Base-by-base conservation (phyloP, 768 basidiomycete species). In the Trametes maxima region DNA sequence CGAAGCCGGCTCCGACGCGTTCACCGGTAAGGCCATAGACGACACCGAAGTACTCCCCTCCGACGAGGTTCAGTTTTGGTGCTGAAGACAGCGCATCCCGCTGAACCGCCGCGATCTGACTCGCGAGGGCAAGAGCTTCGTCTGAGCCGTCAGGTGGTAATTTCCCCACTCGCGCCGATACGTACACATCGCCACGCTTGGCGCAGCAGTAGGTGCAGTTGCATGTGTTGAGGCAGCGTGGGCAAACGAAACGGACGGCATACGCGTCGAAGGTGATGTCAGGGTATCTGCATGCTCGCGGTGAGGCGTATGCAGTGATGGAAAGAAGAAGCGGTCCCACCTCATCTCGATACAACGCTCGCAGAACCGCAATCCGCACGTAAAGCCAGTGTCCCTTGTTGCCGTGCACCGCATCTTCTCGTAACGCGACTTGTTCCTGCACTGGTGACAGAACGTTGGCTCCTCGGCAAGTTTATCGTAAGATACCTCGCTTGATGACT, bases 181-280 rank as follows among this genome's bases (percentile, higher is more conserved):
- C 57, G 59, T 82, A 84, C 12, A 68, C 63, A 52, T 82, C 84
- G 5, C 83, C 82, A 5, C 84, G 76, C 59, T 63, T 75, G 25
- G 69, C 62, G 14, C 78, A 73, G 64, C 84, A 85, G 0, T 5
- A 0, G 12, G 80, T 79, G 67, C 85, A 86, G 46, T 79, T 82
- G 69, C 85, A 86, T 12, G 62, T 77, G 12, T 72, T 65, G 3
- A 68, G 65, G 65, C 84, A 86, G 14, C 24, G 64, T 0, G 85
- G 85, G 64, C 85, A 86, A 22, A 65, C 56, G 53, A 78, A 80
- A 5, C 43, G 28, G 1, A 47, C 42, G n/a, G 62, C 63, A 19
- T 50, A 67, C 36, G 67, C 46, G 35, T 77, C 70, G 59, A 80
- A 80, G 25, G 68, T 69, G 58, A 78, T 56, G 17, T 77, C 72